Conservation (phyloP, 1,284 basidiomycete genomes). For the Apiotrichum porosum region DNA sequence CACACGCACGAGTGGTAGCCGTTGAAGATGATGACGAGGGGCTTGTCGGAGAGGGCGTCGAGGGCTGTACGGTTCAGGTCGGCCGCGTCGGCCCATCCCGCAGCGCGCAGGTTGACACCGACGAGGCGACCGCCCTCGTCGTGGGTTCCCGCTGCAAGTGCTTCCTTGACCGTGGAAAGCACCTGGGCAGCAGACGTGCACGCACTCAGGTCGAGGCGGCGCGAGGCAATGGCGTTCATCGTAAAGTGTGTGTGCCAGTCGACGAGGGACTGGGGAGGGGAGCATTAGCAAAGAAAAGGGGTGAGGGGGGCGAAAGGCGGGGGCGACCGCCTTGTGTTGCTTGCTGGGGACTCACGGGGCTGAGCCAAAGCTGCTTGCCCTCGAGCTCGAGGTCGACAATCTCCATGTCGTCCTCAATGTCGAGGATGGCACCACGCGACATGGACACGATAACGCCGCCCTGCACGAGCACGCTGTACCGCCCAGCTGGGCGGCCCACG, state of each 20-base stretch:
- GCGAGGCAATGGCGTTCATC: conserved; percentile 23
- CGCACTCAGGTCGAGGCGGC: conserved; percentile 23
- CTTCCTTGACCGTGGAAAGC: conserved; percentile 14
- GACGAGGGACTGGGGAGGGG: conserved; percentile 20
- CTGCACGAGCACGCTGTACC: conserved; percentile 15
- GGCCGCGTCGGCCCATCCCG: conserved; percentile 30
- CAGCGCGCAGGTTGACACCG: conserved; percentile 25
- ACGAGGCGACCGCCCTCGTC: conserved; percentile 19
- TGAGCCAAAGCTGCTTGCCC: conserved; percentile 6
- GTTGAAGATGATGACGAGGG: conserved; percentile 32
- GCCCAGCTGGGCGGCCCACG: conserved; percentile 12
- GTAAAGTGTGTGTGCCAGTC: conserved; percentile 37
- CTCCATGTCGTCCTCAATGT: not conserved
- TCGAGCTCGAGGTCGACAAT: conserved; percentile 10
- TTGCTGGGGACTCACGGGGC: conserved; percentile 10
- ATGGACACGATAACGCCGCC: conserved; percentile 16
- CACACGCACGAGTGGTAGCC: conserved; percentile 36
- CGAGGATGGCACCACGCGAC: not conserved
- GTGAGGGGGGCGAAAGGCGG: not conserved
- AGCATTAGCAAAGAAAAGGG: not conserved
- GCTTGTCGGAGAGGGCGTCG: conserved; percentile 22
- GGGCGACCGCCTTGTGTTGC: too few species aligned
- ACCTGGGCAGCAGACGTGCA: conserved; percentile 21
- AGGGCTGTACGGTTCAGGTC: conserved; percentile 21
- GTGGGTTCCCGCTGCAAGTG: conserved; percentile 17